Percentiles rank a stretch among this genome's conserved stretches.
phyloP scores from a whole-genome alignment of 768 basidiomycete species.

The Crassisporium funariophilum region DNA sequence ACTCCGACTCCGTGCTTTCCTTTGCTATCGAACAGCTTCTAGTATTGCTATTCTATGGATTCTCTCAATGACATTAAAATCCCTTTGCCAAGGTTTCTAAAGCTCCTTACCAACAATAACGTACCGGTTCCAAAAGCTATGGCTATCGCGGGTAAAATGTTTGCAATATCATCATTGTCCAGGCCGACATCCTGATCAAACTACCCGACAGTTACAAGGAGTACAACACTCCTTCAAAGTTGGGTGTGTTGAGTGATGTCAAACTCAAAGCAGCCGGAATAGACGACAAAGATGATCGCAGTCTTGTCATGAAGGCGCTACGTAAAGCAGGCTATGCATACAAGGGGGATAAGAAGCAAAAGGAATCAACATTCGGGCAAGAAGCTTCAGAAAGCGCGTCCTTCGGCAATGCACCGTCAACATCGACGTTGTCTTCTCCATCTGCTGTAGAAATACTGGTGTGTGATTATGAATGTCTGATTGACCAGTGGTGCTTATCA shows the following conservation, averaged over 20 bases:
- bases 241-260: slow-evolving; percentile 58
- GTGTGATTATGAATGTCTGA: slow-evolving; percentile 10
- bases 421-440: slow-evolving; percentile 19
- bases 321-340: slow-evolving; percentile 63
- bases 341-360: slow-evolving; percentile 22
- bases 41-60: not conserved
- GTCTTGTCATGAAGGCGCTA: slow-evolving; percentile 57
- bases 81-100: slow-evolving; percentile 65
- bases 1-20: too few species aligned
- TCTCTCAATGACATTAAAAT: slow-evolving; percentile 41
- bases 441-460: slow-evolving; percentile 34
- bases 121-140: slow-evolving; percentile 69
- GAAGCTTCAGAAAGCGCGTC: slow-evolving; percentile 12
- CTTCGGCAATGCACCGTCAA: slow-evolving; percentile 14
- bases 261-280: slow-evolving; percentile 63
- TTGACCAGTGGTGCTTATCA: too few species aligned
- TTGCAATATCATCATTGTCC: slow-evolving; percentile 13
- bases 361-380: slow-evolving; percentile 9
- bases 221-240: slow-evolving; percentile 59
- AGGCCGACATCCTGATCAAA: slow-evolving; percentile 5
- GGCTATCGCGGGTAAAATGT: slow-evolving; percentile 71
- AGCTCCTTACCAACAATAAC: slow-evolving; percentile 59
- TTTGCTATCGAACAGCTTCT: too few species aligned
- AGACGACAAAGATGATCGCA: slow-evolving; percentile 65
- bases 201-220: slow-evolving; percentile 65